phyloP scores from a whole-genome alignment of 331 rosid species.

The Malus hybrid region DNA sequence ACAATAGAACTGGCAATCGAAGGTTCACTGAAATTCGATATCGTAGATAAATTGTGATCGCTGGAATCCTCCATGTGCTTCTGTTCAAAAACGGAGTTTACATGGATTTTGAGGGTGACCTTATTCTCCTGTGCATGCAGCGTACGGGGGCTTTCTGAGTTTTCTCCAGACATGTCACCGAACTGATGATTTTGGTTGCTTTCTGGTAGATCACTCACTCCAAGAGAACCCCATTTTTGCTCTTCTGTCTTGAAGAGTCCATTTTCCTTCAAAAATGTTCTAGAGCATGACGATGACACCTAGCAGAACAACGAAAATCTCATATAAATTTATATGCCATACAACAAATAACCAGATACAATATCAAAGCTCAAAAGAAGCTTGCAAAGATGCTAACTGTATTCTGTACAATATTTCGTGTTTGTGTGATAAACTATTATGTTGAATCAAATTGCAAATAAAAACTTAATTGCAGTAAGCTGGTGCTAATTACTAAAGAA shows the following conservation, averaged over 20 bases:
- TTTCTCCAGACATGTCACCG: slow-evolving; percentile 15
- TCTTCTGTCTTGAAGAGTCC: slow-evolving; percentile 17
- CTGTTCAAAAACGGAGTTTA: slow-evolving; percentile 18
- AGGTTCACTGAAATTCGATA: slow-evolving; percentile 24
- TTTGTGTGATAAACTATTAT: background rate
- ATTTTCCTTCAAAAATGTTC: slow-evolving; percentile 26
- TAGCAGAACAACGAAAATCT: background rate
- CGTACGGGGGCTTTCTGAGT: slow-evolving; percentile 6
- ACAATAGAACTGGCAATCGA: slow-evolving; percentile 9
- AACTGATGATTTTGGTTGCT: slow-evolving; percentile 16
- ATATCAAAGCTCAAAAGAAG: background rate
- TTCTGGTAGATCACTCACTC: slow-evolving; percentile 7
- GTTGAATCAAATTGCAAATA: background rate
- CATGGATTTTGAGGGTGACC: slow-evolving; percentile 19
- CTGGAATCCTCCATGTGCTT: background rate
- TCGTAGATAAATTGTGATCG: background rate
- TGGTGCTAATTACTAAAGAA: background rate
- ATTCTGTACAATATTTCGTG: background rate
- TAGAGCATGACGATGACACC: background rate
- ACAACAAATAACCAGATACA: background rate
- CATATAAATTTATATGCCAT: background rate
- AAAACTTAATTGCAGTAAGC: background rate
- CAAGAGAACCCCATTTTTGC: slow-evolving; percentile 25
- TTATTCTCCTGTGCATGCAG: slow-evolving; percentile 23
- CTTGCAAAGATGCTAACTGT: background rate